Percentiles rank a stretch among this genome's conserved stretches.
phyloP scores from a whole-genome alignment of 2,329 filamentous ascomycete species.

The Phialophora expanda region DNA sequence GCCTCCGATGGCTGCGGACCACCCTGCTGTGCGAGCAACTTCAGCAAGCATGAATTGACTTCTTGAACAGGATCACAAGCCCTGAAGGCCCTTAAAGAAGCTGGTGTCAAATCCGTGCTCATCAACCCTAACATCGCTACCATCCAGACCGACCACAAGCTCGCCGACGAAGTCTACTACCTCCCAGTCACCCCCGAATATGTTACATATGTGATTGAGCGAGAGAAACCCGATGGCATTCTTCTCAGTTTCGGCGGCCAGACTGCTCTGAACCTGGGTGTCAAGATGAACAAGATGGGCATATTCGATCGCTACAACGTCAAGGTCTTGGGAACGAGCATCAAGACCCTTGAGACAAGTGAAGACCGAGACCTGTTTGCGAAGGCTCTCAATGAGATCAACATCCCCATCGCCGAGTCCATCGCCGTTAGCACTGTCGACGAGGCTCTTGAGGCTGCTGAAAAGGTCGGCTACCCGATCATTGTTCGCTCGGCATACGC shows the following conservation, averaged over 20 bases:
- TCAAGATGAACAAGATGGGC: slow-evolving; percentile 95
- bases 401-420: slow-evolving; percentile 96
- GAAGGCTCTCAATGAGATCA: slow-evolving; percentile 93
- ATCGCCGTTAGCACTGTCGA: slow-evolving; percentile 91
- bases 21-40: not conserved
- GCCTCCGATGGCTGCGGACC: not conserved
- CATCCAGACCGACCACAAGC: slow-evolving; percentile 94
- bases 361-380: slow-evolving; percentile 97
- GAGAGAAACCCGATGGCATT: slow-evolving; percentile 93
- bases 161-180: slow-evolving; percentile 98
- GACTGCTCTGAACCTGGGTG: slow-evolving; percentile 94
- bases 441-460: slow-evolving; percentile 85
- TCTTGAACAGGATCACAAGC: slow-evolving; percentile 78
- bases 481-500: slow-evolving; percentile 98
- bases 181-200: slow-evolving; percentile 97
- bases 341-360: slow-evolving; percentile 89
- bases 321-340: slow-evolving; percentile 92
- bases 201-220: slow-evolving; percentile 95
- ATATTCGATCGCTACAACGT: slow-evolving; percentile 95
- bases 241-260: slow-evolving; percentile 97
- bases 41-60: slow-evolving; percentile 11
- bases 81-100: slow-evolving; percentile 95
- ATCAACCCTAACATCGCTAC: slow-evolving; percentile 99
- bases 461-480: slow-evolving; percentile 90
- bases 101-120: slow-evolving; percentile 85